A percentile compares a stretch with the other conserved stretches of the same genome.
Conservation (phyloP, 768 basidiomycete species). For the Boletellus ananas region DNA sequence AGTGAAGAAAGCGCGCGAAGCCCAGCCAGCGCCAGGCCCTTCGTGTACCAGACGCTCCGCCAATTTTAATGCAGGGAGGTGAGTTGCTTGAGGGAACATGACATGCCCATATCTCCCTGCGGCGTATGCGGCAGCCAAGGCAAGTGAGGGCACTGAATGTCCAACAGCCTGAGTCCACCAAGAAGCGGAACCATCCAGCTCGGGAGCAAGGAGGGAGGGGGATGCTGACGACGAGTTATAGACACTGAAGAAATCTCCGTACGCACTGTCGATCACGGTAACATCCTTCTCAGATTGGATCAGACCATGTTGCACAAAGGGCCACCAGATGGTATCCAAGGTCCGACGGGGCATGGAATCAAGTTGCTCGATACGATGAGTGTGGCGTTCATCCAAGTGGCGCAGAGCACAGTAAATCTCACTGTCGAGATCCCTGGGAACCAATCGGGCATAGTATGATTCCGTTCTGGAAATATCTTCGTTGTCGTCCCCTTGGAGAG, state of each 20-base stretch:
- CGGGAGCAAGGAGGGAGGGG: conserved; percentile 46
- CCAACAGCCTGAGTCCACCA: conserved; percentile 98
- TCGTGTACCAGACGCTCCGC: conserved; percentile 70
- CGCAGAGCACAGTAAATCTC: conserved; percentile 47
- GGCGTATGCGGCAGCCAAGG: conserved; percentile 83
- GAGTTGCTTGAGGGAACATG: conserved; percentile 88
- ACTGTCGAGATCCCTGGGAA: conserved; percentile 31
- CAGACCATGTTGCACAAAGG: conserved; percentile 88
- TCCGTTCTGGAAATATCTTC: conserved; percentile 56
- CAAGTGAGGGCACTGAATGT: conserved; percentile 71
- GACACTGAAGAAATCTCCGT: conserved; percentile 81
- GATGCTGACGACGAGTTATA: conserved; percentile 37
- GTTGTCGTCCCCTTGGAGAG: conserved; percentile 36
- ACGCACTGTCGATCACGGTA: conserved; percentile 88
- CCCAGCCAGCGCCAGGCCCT: conserved; percentile 90
- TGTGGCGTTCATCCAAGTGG: conserved; percentile 63
- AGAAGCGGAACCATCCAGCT: conserved; percentile 90
- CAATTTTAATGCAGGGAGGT: conserved; percentile 79
- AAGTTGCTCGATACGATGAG: conserved; percentile 63
- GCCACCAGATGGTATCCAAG: conserved; percentile 88
- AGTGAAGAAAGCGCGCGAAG: conserved; percentile 84
- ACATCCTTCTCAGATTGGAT: conserved; percentile 68
- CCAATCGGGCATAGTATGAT: conserved; percentile 63
- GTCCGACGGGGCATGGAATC: conserved; percentile 77
- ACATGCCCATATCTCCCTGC: conserved; percentile 96